Evolutionary conservation across 1,139 yeast genomes (phyloP).

Genomic region (Yamadazyma mexicana): DNA sequence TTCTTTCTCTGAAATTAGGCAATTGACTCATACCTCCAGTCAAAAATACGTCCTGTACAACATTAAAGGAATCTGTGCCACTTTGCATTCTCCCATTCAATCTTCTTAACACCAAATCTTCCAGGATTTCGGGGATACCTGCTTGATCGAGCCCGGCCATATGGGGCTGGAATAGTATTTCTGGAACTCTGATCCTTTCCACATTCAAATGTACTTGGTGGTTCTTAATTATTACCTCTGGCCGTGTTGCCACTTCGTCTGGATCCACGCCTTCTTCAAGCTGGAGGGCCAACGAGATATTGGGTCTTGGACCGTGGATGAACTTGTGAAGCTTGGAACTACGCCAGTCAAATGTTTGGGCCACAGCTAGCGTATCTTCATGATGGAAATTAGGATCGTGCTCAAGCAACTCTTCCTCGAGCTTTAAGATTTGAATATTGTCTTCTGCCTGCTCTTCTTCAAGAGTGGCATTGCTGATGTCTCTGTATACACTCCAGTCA

Average conservation of each 20-base stretch:
- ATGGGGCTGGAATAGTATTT: constrained; percentile 87
- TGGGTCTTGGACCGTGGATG: constrained; percentile 83
- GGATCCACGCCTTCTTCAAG: constrained; percentile 45
- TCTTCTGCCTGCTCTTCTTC: constrained; percentile 75
- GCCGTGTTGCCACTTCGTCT: constrained; percentile 45
- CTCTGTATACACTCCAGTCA: constrained; percentile 92
- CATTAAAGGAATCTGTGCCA: constrained; percentile 54
- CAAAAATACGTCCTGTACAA: constrained; percentile 65
- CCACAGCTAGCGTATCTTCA: constrained; percentile 78
- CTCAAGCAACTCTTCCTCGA: constrained; percentile 76
- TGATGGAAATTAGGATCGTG: constrained; percentile 82
- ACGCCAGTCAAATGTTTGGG: constrained; percentile 79
- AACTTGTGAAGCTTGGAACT: constrained; percentile 78
- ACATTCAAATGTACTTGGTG: constrained; percentile 89
- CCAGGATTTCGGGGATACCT: constrained; percentile 76
- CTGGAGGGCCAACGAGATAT: constrained; percentile 41
- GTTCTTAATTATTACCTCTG: constrained; percentile 44
- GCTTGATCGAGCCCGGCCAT: constrained; percentile 97
- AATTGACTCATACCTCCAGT: constrained; percentile 84
- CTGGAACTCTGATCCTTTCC: constrained; percentile 91
- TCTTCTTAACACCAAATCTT: constrained; percentile 63
- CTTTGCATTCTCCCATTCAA: constrained; percentile 51
- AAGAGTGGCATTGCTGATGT: constrained; percentile 71
- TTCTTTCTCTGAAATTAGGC: constrained; percentile 64
- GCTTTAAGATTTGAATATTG: constrained; percentile 53